Base-by-base conservation (phyloP, 345 rosid genomes). In the Sonneratia alba region DNA sequence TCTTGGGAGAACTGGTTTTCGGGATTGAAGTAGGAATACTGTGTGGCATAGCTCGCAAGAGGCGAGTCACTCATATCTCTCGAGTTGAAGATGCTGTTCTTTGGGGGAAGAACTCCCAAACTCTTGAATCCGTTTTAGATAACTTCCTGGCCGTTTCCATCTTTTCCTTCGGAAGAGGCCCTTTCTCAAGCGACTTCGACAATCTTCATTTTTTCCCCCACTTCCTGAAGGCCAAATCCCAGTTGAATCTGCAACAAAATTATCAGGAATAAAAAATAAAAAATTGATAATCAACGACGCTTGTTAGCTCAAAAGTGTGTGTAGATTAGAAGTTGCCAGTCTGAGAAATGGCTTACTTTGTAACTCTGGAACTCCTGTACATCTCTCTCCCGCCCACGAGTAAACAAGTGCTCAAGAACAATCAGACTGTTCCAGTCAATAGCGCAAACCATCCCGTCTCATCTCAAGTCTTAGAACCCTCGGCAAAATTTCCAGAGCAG, bases 121-220 rank as follows among this genome's bases (percentile, higher is more conserved):
- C 43, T 96, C 97, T 77, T 82, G 83, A 79, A 94, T 94, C 70
- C 82, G 97, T 81, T 91, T 91, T 80, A 3, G 89, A 85, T 11
- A 94, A 79, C 82, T 86, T 93, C 71, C 97, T 87, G 57, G 98
- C 88, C 71, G 89, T 80, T 66, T 82, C 81, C 71, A 93, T 89
- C 70, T 91, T 96, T 70, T 87, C 93, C 75, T 81, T 91, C 49
- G 86, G 85, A 22, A 91, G 79, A 42, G 81, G 71, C 40, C 87
- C 93, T 72, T 87, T 82, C 81, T 85, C 89, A 8, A 94, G 89
- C 76, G 88, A 72, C 81, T 83, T 84, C 75, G 86, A 7, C 19
- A 88, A 76, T 76, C 88, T 87, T 66, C 3, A 95, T 78, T 82
- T 91, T 91, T 83, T 81, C 89, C 72, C 91, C 32, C 32, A 27